Percentiles rank a stretch among this genome's conserved stretches.
Conservation (phyloP, 768 basidiomycete species). For the Tricholoma flavovirens region DNA sequence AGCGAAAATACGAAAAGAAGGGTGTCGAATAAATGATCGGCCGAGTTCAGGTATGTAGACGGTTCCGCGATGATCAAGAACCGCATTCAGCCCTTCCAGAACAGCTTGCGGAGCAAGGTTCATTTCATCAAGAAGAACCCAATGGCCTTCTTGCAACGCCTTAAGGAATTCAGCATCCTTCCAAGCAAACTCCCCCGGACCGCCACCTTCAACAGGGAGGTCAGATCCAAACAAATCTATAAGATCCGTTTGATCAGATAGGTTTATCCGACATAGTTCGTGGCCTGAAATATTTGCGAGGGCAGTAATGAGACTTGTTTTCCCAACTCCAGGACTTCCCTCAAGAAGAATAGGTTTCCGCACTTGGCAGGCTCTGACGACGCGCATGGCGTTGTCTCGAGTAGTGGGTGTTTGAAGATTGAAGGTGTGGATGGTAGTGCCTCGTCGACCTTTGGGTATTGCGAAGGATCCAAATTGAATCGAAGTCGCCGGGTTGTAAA, state of each 20-base stretch:
- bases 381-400: conserved; percentile 78
- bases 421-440: conserved; percentile 43
- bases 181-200: conserved; percentile 93
- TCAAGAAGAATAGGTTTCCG: conserved; percentile 90
- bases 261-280: conserved; percentile 84
- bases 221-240: conserved; percentile 96
- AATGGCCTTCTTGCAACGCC: conserved; percentile 91
- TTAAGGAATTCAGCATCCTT: conserved; percentile 93
- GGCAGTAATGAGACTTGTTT: conserved; percentile 89
- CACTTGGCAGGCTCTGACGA: conserved; percentile 86
- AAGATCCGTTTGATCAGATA: conserved; percentile 97
- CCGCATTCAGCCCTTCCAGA: conserved; percentile 93
- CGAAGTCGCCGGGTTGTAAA: conserved; percentile 27
- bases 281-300: conserved; percentile 78
- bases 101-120: conserved; percentile 96
- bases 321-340: conserved; percentile 97
- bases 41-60: conserved; percentile 95
- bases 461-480: conserved; percentile 72
- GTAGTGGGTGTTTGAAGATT: conserved; percentile 88
- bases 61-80: conserved; percentile 91
- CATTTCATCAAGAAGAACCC: conserved; percentile 99
- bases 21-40: conserved; percentile 81
- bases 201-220: conserved; percentile 88
- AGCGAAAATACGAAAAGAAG: conserved; percentile 94
- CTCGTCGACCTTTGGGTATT: conserved; percentile 52